These are phyloP conservation scores for Ganoderma meredithae DNA, from an alignment of 1,284 basidiomycete species.

Conservation along the genomic window DNA sequence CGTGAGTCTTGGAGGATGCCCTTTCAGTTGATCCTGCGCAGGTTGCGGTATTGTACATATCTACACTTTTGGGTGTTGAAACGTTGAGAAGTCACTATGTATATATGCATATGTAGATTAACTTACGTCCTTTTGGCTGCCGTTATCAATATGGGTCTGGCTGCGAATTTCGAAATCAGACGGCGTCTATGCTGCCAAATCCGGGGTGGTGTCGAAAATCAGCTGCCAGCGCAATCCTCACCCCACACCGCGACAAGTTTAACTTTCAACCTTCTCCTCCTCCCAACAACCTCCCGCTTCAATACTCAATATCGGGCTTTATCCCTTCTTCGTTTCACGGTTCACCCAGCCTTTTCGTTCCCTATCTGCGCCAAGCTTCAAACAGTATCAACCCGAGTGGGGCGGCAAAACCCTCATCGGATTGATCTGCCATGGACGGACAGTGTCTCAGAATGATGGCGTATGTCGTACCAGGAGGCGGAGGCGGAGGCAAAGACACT, in stretches of 20 bases:
- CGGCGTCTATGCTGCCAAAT: background rate
- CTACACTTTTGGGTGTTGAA: background rate
- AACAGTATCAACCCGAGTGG: background rate
- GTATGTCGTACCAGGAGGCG: background rate
- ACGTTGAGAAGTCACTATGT: background rate
- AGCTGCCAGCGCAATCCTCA: background rate
- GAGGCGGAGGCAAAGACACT: background rate
- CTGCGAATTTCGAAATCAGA: background rate
- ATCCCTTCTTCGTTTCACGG: background rate
- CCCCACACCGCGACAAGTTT: background rate
- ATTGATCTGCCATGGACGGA: background rate
- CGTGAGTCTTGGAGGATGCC: background rate
- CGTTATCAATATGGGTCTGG: too few relatives aligned
- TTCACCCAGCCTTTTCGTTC: background rate
- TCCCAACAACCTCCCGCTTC: background rate
- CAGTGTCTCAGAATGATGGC: background rate
- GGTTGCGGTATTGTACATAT: background rate
- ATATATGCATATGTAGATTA: background rate
- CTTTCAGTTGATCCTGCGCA: background rate
- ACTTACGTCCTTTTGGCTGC: background rate
- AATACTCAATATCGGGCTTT: too few relatives aligned
- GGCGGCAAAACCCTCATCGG: background rate
- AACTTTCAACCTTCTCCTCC: background rate
- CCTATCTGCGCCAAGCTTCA: background rate
- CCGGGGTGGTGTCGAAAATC: too few relatives aligned